These are phyloP conservation scores for Melocanna baccifera DNA, from an alignment of 176 grass and related monocot species.

Conservation along the genomic window DNA sequence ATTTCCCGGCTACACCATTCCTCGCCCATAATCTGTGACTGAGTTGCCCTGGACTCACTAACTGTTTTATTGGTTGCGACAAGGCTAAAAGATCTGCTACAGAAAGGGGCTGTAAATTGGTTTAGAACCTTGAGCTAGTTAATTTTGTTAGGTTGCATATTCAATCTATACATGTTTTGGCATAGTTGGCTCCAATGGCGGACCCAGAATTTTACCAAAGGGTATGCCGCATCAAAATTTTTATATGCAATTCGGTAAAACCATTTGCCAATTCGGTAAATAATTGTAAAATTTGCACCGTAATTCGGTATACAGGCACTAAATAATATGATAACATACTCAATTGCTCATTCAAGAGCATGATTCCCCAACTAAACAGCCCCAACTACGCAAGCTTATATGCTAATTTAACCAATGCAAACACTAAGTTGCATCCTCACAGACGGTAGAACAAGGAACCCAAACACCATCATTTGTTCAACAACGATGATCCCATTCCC, in stretches of 20 bases:
- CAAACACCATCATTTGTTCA: background rate
- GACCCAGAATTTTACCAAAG: too few relatives aligned
- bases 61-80: background rate
- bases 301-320: too few relatives aligned
- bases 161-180: background rate
- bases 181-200: too few relatives aligned
- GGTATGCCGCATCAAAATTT: too few relatives aligned
- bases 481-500: background rate
- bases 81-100: background rate
- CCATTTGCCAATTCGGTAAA: too few relatives aligned
- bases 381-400: background rate
- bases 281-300: too few relatives aligned
- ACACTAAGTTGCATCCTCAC: background rate
- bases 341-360: background rate
- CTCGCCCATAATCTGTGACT: background rate
- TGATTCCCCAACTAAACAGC: background rate
- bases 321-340: too few relatives aligned
- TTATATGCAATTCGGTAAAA: too few relatives aligned
- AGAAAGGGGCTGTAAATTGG: background rate
- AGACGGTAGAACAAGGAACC: background rate
- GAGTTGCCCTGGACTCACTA: background rate
- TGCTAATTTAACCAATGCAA: background rate
- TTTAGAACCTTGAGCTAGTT: background rate
- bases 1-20: background rate
- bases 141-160: background rate